These are phyloP conservation scores for Candida anutae DNA, from an alignment of 1,139 yeast species.

Conservation along the genomic window DNA sequence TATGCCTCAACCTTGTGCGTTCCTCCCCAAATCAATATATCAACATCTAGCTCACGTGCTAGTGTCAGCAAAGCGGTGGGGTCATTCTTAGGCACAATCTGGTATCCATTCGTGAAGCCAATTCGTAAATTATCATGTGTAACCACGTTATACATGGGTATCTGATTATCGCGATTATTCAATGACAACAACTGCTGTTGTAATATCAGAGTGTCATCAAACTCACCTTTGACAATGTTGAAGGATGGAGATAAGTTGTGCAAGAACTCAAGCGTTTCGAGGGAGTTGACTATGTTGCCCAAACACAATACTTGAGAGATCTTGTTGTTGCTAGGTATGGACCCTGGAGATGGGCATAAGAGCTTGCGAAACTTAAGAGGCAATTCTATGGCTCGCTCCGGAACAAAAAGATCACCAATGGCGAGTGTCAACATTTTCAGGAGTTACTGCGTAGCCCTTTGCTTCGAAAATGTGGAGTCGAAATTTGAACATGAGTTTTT, in stretches of 20 bases:
- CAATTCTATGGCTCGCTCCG: conserved; percentile 67
- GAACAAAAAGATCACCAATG: conserved; percentile 84
- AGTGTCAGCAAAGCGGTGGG: conserved; percentile 75
- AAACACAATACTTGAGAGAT: conserved; percentile 78
- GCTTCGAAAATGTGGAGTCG: too few relatives aligned
- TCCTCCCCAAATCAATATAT: conserved; percentile 93
- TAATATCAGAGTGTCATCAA: conserved; percentile 31
- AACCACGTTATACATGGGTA: conserved; percentile 63
- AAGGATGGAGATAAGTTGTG: conserved; percentile 64
- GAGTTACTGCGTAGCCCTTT: too few relatives aligned
- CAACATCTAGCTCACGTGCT: conserved; percentile 90
- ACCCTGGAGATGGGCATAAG: conserved; percentile 43
- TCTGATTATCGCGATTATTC: conserved; percentile 27
- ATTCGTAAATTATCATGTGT: conserved; percentile 65
- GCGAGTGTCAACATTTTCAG: conserved; percentile 80
- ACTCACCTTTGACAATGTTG: conserved; percentile 77
- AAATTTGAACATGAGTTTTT: too few relatives aligned
- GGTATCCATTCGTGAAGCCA: conserved; percentile 82
- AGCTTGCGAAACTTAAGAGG: conserved; percentile 62
- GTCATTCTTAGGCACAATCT: conserved; percentile 77
- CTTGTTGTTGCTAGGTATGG: conserved; percentile 48
- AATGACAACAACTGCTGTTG: conserved; percentile 25
- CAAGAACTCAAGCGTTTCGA: conserved; percentile 55
- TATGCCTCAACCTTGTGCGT: conserved; percentile 91
- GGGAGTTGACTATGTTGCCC: conserved; percentile 76